Evolutionary conservation across 208 protist genomes (phyloP), one percentile per base, ranked within the genome.

Genomic region (Lotmaria passim): DNA sequence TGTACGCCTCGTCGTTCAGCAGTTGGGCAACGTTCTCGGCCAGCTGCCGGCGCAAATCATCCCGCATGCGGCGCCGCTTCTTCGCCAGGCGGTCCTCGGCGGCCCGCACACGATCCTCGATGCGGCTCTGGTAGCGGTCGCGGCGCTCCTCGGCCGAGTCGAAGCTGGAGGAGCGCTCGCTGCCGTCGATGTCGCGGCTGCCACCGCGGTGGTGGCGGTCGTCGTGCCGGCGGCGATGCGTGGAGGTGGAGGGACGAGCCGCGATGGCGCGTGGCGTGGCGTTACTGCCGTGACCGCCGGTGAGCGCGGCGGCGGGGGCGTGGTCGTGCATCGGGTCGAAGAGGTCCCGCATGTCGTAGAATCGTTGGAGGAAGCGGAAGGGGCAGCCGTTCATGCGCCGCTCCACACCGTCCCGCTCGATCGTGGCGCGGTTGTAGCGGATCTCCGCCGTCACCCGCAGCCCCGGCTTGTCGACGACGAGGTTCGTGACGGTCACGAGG

Each of bases 381-480:
- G 86, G 86, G 75, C 84, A 83, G 43, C 69, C 78, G 51, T 71
- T 58, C 63, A 95, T 82, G 51, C 90, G 87, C 21, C 90, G 85
- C 69, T 88, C 81, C 23, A 93, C 55, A 41, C 76, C 56, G 23
- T 91, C 85, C 28, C 85, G 82, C 43, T 84, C 65, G 12, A 87
- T 70, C 51, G 69, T 69, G 26, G 53, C 57, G 28, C 41, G 76
- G 55, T 90, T 69, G 77, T 85, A 82, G 44, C 78, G 81, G 26
- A 95, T 82, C 75, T 93, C 90, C 7, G 76, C 87, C 47, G 83
- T 91, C 34, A 95, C 58, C 14, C 87, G 90, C 52, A 95, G 70
- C n/a, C 90, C 90, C 11, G 85, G 85, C 69, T 81, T 73, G 59
- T 90, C 87, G 7, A 93, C 71, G 24, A 62, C 78, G 50, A 95